Evolutionary conservation across 116 monocot species (phyloP), one percentile per base, ranked within the genome.

Genomic region (Trichopus zeylanicus): DNA sequence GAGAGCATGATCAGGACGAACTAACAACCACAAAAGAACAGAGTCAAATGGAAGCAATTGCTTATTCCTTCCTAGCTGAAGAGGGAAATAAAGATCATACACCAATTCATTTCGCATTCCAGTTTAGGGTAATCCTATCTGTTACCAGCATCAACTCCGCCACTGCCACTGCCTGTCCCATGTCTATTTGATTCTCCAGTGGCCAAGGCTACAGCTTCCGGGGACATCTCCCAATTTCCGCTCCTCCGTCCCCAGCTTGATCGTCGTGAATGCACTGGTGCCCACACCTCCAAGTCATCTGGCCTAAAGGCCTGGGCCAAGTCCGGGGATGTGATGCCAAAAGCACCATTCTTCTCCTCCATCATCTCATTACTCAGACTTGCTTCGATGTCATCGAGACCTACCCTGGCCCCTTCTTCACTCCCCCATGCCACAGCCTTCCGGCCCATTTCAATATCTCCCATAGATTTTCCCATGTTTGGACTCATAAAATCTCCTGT

Each of bases 341-440:
- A n/a, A n/a, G n/a, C n/a, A n/a, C n/a, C n/a, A n/a, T 86, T 82
- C 63, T 91, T 91, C 33, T 74, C 73, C 8, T 79, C 80, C 29
- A 62, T 15, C 10, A 64, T 42, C 15, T 60, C 79, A 13, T 38
- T 46, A 21, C 51, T 24, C 1, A 80, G 2, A 1, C 70, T 77
- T 16, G 60, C 48, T 66, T 83, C 86, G 13, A 86, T 60, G 35
- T 91, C 75, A 46, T 53, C 53, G 19, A 73, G 29, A 15, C 57
- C 75, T 13, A 63, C 48, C 23, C 69, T 57, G 5, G 65, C 65
- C 29, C 75, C 80, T 31, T 73, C 77, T 49, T 49, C 49, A 22
- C 49, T 24, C 19, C 49, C 23, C 80, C 86, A 91, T 26, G 60
- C 29, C 32, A 73, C 73, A 15, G 91, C 72, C 64, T 92, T 92